These are phyloP conservation scores for Globisporangium middletonii DNA, from an alignment of 352 stramenopile species.

Conservation along the genomic window DNA sequence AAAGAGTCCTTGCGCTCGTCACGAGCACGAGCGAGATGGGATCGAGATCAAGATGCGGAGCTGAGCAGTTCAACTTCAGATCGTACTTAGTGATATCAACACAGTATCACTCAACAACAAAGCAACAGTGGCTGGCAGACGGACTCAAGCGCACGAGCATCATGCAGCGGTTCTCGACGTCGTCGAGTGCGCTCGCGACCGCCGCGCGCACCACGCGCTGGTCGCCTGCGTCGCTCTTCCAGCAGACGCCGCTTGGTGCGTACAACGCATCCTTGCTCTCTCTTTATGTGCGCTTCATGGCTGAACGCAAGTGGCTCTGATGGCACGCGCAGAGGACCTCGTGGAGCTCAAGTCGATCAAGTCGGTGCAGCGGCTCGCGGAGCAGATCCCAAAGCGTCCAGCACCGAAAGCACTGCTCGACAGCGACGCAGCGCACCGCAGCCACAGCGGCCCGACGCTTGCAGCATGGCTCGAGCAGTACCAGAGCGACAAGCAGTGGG, in stretches of 20 bases:
- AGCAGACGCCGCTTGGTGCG: slow-evolving; percentile 30
- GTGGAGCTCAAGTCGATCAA: slow-evolving; percentile 52
- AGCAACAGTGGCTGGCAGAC: not conserved
- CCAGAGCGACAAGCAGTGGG: slow-evolving; percentile 11
- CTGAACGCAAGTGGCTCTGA: not conserved
- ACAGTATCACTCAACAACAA: not conserved
- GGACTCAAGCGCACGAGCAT: not conserved
- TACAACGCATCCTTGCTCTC: not conserved
- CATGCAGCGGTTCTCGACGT: slow-evolving; percentile 6
- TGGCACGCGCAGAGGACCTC: slow-evolving; percentile 26
- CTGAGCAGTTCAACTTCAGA: no score
- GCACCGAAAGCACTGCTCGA: not conserved
- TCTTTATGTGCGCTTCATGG: not conserved
- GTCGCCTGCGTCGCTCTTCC: slow-evolving; percentile 19
- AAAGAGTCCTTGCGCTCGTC: no score
- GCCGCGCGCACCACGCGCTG: not conserved
- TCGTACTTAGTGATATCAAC: not conserved
- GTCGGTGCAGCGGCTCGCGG: slow-evolving; percentile 42
- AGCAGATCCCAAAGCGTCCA: slow-evolving; percentile 23
- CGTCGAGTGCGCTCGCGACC: not conserved
- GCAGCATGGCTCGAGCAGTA: slow-evolving; percentile 13
- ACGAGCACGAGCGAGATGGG: no score
- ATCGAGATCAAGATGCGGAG: no score
- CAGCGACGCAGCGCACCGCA: not conserved
- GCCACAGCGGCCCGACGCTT: not conserved